Base-by-base conservation (phyloP, 2,329 filamentous ascomycete genomes). In the Graphilbum sp. region DNA sequence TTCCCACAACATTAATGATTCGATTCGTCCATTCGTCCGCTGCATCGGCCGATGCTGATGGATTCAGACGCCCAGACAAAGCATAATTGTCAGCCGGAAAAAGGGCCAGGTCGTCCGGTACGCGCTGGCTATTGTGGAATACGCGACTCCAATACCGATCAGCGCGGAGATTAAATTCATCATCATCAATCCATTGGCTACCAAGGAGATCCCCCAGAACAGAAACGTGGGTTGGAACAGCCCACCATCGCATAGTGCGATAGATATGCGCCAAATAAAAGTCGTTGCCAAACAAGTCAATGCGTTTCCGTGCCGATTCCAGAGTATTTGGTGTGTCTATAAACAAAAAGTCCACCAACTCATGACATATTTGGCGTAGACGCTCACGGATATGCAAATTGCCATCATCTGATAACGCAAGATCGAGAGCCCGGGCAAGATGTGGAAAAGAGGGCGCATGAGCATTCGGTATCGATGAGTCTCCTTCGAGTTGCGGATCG, bases 261-360 rank as follows among this genome's bases (percentile, higher is more conserved):
- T 92, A 95, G 41, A 95, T 86, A 55, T 98, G 90, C 17, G 82
- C 84, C 24, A 98, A 71, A 57, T 96, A 98, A 52, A 76, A 83
- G 58, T 98, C 90, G 57, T 98, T 98, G 4, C 90, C 90, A 50
- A 86, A 72, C 2, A 95, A 70, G 56, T 98, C 90, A 47, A 98
- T 56, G 16, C 72, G 69, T 61, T 98, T 98, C 46, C 83, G 72
- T 36, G 69, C 62, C 1, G 75, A 77, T 47, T 75, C 65, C 36
- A 87, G 47, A 16, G 76, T 66, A 46, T 72, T 69, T 7, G 75
- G 75, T 2, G 86, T 59, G 54, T 94, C 86, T 41, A 78, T 67
- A 42, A 72, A 63, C 45, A 66, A 63, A 25, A 84, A 58, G 46
- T 79, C 74, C 39, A 78, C 57, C 0, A 69, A 42, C 43, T 77